Conservation (phyloP, 352 stramenopile genomes). For the Pythium rishiriense region DNA sequence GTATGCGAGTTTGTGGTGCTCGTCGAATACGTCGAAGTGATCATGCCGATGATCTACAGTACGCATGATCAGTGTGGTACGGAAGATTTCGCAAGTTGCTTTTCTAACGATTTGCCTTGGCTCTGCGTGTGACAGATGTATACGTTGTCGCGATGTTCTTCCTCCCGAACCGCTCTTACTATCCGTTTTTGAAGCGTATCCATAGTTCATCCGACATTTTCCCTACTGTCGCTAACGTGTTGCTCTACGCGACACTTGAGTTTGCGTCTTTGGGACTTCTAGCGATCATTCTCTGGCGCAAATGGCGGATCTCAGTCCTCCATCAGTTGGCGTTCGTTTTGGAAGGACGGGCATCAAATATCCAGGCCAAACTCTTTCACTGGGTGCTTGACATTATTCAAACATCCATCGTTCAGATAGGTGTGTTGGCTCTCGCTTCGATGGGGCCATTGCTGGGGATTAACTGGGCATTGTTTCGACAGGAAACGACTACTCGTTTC, state of each 20-base stretch:
- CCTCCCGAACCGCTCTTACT: background rate
- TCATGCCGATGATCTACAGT: constrained; percentile 33
- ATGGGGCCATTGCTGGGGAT: background rate
- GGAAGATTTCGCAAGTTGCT: too few relatives aligned
- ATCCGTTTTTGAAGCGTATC: background rate
- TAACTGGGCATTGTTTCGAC: background rate
- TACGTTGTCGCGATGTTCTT: background rate
- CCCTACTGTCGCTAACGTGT: background rate
- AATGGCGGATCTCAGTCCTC: constrained; percentile 8
- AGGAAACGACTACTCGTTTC: constrained; percentile 21
- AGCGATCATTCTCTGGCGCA: constrained; percentile 2
- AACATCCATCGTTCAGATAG: constrained; percentile 1
- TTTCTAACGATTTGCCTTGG: background rate
- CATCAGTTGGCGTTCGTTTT: constrained; percentile 23
- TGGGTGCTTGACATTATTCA: constrained; percentile 16
- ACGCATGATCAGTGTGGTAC: background rate
- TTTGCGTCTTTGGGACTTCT: constrained; percentile 4
- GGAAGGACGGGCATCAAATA: background rate
- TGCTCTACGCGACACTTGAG: constrained; percentile 10
- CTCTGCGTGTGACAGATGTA: background rate
- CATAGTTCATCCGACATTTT: background rate
- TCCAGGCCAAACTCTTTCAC: constrained; percentile 17
- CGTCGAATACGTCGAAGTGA: constrained; percentile 34
- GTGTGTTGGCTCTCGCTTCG: background rate
- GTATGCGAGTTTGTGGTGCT: constrained; percentile 32